A percentile compares a stretch with the other conserved stretches of the same genome.
phyloP scores from a whole-genome alignment of 768 basidiomycete genomes.

The Daedaleopsis nitida region DNA sequence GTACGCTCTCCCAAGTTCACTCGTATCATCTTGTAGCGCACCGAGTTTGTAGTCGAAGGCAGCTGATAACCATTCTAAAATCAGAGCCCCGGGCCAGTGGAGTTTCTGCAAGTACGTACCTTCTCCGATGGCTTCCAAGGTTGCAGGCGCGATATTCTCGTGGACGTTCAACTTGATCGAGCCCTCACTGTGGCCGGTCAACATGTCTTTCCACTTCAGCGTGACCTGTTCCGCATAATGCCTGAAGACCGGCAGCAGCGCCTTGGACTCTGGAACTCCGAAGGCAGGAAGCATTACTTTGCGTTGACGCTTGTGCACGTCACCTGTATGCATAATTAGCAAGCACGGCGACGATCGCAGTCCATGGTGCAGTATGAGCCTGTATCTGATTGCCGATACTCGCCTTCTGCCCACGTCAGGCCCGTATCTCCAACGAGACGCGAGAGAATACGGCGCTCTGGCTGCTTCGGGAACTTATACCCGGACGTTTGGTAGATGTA shows the following conservation, averaged over 20 bases:
- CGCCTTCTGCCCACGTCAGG: conserved; percentile 56
- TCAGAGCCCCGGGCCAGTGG: background rate
- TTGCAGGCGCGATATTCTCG: conserved; percentile 42
- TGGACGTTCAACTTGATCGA: conserved; percentile 49
- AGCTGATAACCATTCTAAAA: conserved; percentile 12
- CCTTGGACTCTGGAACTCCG: conserved; percentile 44
- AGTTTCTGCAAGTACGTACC: conserved; percentile 24
- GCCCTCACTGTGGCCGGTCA: conserved; percentile 44
- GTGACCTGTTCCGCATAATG: conserved; percentile 35
- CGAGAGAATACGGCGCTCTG: conserved; percentile 50
- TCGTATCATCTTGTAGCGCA: conserved; percentile 48
- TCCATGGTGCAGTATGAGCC: background rate
- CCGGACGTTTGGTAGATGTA: conserved; percentile 58
- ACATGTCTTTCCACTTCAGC: conserved; percentile 51
- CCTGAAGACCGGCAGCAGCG: conserved; percentile 25
- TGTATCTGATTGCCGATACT: background rate
- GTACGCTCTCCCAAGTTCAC: conserved; percentile 57
- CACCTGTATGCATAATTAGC: conserved; percentile 13
- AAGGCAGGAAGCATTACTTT: conserved; percentile 41
- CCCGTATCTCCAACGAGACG: conserved; percentile 54
- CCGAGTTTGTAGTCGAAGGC: conserved; percentile 56
- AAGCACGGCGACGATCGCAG: background rate
- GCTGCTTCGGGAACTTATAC: conserved; percentile 57
- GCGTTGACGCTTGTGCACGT: conserved; percentile 32
- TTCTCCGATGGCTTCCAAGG: conserved; percentile 42